Evolutionary conservation across 2,329 filamentous ascomycete genomes (phyloP).

Genomic region (Apiospora rasikravindrae): DNA sequence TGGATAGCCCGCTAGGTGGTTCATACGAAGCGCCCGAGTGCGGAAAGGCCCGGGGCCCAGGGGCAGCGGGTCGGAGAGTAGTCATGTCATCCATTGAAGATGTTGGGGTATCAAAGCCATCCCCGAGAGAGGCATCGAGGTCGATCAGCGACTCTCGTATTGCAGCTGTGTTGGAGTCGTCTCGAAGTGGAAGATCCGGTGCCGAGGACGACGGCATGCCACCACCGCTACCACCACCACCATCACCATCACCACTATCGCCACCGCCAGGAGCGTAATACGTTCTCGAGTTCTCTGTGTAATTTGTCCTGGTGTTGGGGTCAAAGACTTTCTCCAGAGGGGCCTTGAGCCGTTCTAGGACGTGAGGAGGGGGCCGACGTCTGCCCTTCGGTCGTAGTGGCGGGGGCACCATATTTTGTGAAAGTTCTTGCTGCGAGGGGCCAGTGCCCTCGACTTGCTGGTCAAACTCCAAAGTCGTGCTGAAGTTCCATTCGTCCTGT

Average conservation of each 20-base stretch:
- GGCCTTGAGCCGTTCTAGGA: conserved; percentile 60
- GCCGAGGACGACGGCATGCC: conserved; percentile 37
- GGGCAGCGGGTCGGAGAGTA: conserved; percentile 54
- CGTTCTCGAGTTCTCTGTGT: conserved; percentile 65
- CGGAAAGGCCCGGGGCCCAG: conserved; percentile 42
- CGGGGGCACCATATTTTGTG: conserved; percentile 53
- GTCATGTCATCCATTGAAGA: conserved; percentile 65
- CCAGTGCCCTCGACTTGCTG: conserved; percentile 57
- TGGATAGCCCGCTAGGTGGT: not conserved
- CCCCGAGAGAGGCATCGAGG: conserved; percentile 64
- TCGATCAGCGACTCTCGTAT: conserved; percentile 70
- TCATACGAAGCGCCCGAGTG: conserved; percentile 39
- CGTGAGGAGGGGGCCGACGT: conserved; percentile 62
- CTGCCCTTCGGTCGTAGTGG: conserved; percentile 56
- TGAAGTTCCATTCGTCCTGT: conserved; percentile 71
- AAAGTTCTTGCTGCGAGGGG: conserved; percentile 49
- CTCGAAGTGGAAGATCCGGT: conserved; percentile 64
- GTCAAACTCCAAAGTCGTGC: conserved; percentile 67
- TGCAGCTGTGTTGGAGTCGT: conserved; percentile 57
- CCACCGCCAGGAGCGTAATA: conserved; percentile 50
- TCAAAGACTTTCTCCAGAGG: conserved; percentile 71
- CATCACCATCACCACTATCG: conserved; percentile 35
- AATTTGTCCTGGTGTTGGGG: conserved; percentile 67
- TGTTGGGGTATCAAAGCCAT: conserved; percentile 47
- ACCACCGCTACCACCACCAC: conserved; percentile 43